Evolutionary conservation across 2,329 filamentous ascomycete genomes (phyloP), one percentile per base, ranked within the genome.

Genomic region (Fragosphaeria purpurea): DNA sequence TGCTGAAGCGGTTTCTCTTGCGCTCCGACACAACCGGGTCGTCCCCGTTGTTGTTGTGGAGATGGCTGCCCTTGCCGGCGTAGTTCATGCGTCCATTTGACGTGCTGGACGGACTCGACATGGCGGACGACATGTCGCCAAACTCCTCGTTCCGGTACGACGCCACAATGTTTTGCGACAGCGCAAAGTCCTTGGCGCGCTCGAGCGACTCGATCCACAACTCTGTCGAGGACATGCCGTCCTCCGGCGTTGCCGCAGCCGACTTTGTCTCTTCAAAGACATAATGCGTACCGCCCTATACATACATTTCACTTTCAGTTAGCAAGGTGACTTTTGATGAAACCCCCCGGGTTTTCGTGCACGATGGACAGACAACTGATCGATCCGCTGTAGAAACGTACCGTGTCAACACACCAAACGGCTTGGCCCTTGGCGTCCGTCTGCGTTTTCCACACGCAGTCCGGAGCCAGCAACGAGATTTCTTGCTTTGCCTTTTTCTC

Each of bases 401-500:
- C 93, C 58, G 88, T 94, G 71, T 97, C 89, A 48, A 97, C 84
- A 67, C 85, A 85, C 88, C 89, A 97, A 53, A 86, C 83, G 33
- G 83, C 84, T 68, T 91, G 78, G 32, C 89, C 90, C 67, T 95
- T 96, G n/a, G 81, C 75, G 66, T 95, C 93, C 44, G 83, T 78
- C 58, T 86, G 87, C 48, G 77, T 88, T 63, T 80, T 85, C 82
- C 88, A 97, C 32, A 79, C 73, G 58, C 83, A 88, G 48, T 88
- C 89, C 2, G 84, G 72, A 2, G 77, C 76, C 22, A 95, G 71
- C 32, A 98, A 74, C n/a, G 87, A 88, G 38, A 98, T 80, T 59
- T 98, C 93, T 60, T 88, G 79, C 65, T 98, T 98, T 30, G 88
- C 79, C 65, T 93, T 90, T 70, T 98, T 98, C 63, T 97, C 91